Evolutionary conservation across 352 stramenopile genomes (phyloP).

Genomic region (Phytophthora constricta): DNA sequence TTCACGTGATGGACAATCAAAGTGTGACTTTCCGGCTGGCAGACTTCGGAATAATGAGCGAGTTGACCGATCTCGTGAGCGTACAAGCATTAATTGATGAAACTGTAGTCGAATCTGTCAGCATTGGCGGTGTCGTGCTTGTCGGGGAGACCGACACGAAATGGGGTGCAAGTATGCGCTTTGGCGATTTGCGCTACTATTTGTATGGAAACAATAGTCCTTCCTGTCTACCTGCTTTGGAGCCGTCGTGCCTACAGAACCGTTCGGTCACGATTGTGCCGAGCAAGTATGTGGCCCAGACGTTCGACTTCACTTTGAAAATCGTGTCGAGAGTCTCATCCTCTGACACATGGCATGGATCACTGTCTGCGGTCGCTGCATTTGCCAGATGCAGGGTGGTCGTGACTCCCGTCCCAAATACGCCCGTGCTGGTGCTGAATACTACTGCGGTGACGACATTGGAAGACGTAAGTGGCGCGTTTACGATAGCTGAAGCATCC

Average conservation of each 20-base stretch:
- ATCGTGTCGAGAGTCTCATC: conserved; percentile 30
- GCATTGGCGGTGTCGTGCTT: conserved; percentile 17
- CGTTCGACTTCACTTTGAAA: conserved; percentile 44
- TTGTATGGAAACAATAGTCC: conserved; percentile 19
- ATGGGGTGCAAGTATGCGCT: conserved; percentile 14
- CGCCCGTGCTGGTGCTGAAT: conserved; percentile 40
- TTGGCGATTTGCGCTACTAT: conserved; percentile 28
- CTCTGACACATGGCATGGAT: conserved; percentile 23
- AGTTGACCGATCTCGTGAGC: conserved; percentile 36
- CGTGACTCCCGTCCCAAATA: conserved; percentile 49
- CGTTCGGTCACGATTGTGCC: conserved; percentile 39
- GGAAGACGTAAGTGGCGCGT: conserved; percentile 42
- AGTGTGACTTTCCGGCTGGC: conserved; percentile 45
- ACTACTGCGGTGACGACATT: conserved; percentile 27
- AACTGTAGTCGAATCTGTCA: conserved; percentile 22
- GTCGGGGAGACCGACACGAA: conserved; percentile 10
- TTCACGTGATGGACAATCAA: conserved; percentile 50
- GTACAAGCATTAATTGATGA: conserved; percentile 21
- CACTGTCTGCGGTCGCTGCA: conserved; percentile 29
- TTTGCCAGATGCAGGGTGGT: conserved; percentile 41
- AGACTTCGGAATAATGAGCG: conserved; percentile 35
- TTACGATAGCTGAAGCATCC: conserved; percentile 44
- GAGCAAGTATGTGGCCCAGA: conserved; percentile 45
- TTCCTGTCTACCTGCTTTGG: conserved; percentile 11
- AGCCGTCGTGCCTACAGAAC: conserved; percentile 26